Evolutionary conservation across 1,284 basidiomycete genomes (phyloP).

Genomic region (Boletus smithii): DNA sequence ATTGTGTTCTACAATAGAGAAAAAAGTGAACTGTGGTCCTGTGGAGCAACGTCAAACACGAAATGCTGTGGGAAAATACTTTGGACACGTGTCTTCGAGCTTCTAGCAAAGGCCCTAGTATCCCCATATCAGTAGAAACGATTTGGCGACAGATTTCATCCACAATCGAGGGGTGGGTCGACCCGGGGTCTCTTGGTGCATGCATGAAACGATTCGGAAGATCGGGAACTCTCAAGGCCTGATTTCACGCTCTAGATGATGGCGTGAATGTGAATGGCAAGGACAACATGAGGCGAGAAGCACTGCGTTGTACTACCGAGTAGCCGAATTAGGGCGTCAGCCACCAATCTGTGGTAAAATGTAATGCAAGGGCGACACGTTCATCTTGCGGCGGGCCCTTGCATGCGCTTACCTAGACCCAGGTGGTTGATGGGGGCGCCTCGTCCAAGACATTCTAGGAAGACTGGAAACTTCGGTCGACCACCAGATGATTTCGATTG

Average conservation of each 20-base stretch:
- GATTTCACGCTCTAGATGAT: slow-evolving; percentile 28
- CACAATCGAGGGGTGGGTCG: slow-evolving; percentile 1
- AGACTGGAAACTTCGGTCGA: slow-evolving; percentile 9
- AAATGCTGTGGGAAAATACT: not conserved
- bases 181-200: slow-evolving; percentile 24
- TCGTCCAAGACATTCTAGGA: slow-evolving; percentile 14
- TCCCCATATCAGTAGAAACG: slow-evolving; percentile 1
- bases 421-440: slow-evolving; percentile 5
- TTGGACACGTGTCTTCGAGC: slow-evolving; percentile 2
- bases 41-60: slow-evolving; percentile 1
- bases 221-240: slow-evolving; percentile 20
- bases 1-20: slow-evolving; percentile 3
- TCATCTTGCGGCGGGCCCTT: slow-evolving; percentile 14
- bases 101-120: not conserved
- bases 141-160: slow-evolving; percentile 1
- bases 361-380: slow-evolving; percentile 20
- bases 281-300: slow-evolving; percentile 31
- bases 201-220: slow-evolving; percentile 17
- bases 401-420: slow-evolving; percentile 15
- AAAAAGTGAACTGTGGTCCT: not conserved
- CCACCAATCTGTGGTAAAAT: slow-evolving; percentile 11
- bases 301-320: slow-evolving; percentile 21
- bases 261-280: slow-evolving; percentile 24
- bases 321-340: slow-evolving; percentile 20
- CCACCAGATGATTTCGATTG: slow-evolving; percentile 11